Evolutionary conservation across 2,329 filamentous ascomycete genomes (phyloP), one percentile per base, ranked within the genome.

Genomic region (Penicillium sp.): DNA sequence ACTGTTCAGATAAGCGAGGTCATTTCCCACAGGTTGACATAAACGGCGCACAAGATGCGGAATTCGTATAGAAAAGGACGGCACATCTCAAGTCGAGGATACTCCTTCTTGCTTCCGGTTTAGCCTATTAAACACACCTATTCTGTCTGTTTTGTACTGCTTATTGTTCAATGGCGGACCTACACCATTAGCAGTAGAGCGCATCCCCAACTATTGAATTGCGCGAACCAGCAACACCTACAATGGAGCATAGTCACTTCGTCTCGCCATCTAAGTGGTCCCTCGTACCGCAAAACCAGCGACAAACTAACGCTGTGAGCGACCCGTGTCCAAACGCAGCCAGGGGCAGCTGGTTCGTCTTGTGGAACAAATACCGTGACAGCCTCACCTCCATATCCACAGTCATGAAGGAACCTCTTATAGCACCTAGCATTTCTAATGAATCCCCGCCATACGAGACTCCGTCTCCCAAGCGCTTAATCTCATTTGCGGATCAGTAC

Each of bases 401-500:
- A 15, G 15, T 41, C 35, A 41, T 41, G 35, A 15, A 41, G 35
- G 35, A 41, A 9, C 35, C 35, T 41, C 35, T 41, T 5, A 13
- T 41, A 41, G 5, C 5, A 15, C 11, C 9, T 13, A 41, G 35
- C 5, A 2, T 15, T 41, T 41, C 3, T 13, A 11, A 17, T 15
- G 35, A 41, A 15, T 17, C 2, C 6, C 11, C 3, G 15, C 17
- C 11, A 5, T 15, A 41, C 35, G 35, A 17, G 35, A 5, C 35
- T 15, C 11, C 5, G 35, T 41, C 35, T 4, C 35, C 35, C 3
- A 41, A 13, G 5, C 35, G 35, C 13, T 9, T 13, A 13, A 8
- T 41, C 4, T 15, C 35, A 41, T 41, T 41, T 13, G 35, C 35
- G 11, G 35, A 41, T 15, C 9, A 64, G 55, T 73, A 74, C 41